Base-by-base conservation (phyloP, 805 yeast species). In the Ogataea ganodermae region DNA sequence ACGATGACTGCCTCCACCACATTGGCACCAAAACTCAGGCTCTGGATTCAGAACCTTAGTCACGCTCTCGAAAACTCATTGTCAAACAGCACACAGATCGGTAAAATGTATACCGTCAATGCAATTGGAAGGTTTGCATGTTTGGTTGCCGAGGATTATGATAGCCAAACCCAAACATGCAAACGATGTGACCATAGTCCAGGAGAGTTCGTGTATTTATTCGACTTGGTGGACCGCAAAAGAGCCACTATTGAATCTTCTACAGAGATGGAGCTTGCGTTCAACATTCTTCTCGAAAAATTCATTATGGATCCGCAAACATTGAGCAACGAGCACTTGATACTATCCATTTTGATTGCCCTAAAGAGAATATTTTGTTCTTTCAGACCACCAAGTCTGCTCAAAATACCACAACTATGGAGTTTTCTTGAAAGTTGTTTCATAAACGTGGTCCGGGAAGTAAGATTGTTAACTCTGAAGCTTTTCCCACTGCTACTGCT, bases 401-500 rank as follows among this genome's bases (percentile, higher is more conserved):
- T 44, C 14, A 54, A 44, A 53, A 65, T 46, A 10, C 54, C 58
- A 27, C 48, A 49, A 1, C 18, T 71, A 5, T 79, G 79, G 64
- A 59, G 57, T 5, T 75, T 78, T 45, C 49, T 83, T 1, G 59
- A 71, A 33, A 49, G 54, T 2, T 68, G 75, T 16, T 67, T 81
- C 32, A 48, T 59, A 0, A 68, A 70, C n/a, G 63, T 61, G 6
- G 74, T 76, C 46, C 65, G 92, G 53, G 84, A 81, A 48, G 71
- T 83, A 0, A 62, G 92, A 41, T 49, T 84, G 2, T 56, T 80
- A 3, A 71, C 81, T 2, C 70, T 79, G 0, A 73, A 81, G 49
- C 55, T 81, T 0, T 49, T 84, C 1, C 87, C 90, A 0, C 60
- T 82, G 9, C 73, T 77, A 50, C 62, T 79, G n/a, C 55, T 76